These are phyloP conservation scores for Xylaria sp. DNA, from an alignment of 2,329 filamentous ascomycete genomes.

Conservation along the genomic window DNA sequence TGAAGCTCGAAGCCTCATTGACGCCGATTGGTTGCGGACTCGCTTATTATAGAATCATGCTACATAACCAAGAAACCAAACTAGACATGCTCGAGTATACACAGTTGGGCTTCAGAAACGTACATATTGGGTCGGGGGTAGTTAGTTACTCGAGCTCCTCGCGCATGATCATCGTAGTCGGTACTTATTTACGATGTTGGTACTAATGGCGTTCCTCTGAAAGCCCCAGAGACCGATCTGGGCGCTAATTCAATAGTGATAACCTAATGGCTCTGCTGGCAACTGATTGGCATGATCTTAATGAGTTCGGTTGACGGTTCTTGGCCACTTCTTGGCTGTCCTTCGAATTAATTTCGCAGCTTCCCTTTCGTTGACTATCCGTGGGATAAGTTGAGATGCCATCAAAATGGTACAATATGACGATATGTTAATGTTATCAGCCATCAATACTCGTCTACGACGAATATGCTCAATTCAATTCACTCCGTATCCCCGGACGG, in stretches of 20 bases:
- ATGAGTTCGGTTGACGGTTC: conserved; percentile 13
- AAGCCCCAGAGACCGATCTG: not conserved
- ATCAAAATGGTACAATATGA: conserved; percentile 34
- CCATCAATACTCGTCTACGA: not conserved
- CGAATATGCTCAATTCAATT: not conserved
- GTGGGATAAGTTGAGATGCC: conserved; percentile 20
- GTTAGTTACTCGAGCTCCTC: not conserved
- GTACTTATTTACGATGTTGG: not conserved
- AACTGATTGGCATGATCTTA: conserved; percentile 28
- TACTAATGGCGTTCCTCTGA: conserved; percentile 4
- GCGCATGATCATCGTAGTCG: conserved; percentile 5
- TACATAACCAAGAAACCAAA: not conserved
- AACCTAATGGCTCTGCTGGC: conserved; percentile 5
- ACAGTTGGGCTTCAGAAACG: not conserved
- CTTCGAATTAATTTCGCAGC: conserved; percentile 38
- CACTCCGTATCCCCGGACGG: not conserved
- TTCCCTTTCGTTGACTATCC: conserved; percentile 22
- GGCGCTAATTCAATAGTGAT: conserved; percentile 8
- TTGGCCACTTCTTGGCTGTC: conserved; percentile 33
- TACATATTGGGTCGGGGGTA: not conserved
- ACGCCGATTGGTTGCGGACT: not conserved
- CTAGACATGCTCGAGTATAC: not conserved
- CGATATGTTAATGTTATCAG: not conserved
- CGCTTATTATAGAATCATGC: not conserved
- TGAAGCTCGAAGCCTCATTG: conserved; percentile 2